Base-by-base conservation (phyloP, 2,329 filamentous ascomycete species). In the Dichotomopilus funicola region DNA sequence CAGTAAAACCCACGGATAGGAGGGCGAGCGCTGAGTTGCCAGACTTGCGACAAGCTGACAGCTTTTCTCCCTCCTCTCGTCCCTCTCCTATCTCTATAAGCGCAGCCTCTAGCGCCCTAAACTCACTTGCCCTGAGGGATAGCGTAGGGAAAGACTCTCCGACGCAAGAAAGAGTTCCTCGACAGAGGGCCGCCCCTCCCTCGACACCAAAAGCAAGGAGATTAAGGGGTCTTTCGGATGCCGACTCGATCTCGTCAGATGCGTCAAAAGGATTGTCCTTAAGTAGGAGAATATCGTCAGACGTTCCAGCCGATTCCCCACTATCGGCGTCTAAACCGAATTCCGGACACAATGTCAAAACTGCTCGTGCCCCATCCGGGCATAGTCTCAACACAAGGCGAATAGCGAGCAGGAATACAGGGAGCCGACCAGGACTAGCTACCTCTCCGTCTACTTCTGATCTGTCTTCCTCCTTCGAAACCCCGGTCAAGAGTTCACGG, bases 31-130 rank as follows among this genome's bases (percentile, higher is more conserved):
- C 59, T 10, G 66, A 70, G 10, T 56, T 62, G 5, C 60, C 71
- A 37, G 63, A 63, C 8, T 47, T 62, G 27, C 69, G 74, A 40
- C 70, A 70, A 45, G 73, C 72, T 3, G 72, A 72, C 10, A 77
- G 79, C 19, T 72, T 69, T 45, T 61, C 65, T 27, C 19, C 19
- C 1, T 67, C 66, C 35, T 57, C 66, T 33, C 67, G 68, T 0
- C 71, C 77, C 9, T 78, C 79, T 2, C 67, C 75, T 1, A 69
- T 82, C 2, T 81, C 80, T 6, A 65, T 82, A 10, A 80, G 76
- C 50, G 80, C 80, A 43, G 80, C 80, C 12, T 80, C 79, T 5
- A 82, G 78, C 61, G 80, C 80, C 6, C 61, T 82, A 5, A 76
- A 68, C 43, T 69, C 73, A 8, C 58, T 68, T 61, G 49, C 50